A percentile compares a stretch with the other conserved stretches of the same genome.
phyloP scores from a whole-genome alignment of 352 stramenopile genomes.

The Plasmopara viticola region DNA sequence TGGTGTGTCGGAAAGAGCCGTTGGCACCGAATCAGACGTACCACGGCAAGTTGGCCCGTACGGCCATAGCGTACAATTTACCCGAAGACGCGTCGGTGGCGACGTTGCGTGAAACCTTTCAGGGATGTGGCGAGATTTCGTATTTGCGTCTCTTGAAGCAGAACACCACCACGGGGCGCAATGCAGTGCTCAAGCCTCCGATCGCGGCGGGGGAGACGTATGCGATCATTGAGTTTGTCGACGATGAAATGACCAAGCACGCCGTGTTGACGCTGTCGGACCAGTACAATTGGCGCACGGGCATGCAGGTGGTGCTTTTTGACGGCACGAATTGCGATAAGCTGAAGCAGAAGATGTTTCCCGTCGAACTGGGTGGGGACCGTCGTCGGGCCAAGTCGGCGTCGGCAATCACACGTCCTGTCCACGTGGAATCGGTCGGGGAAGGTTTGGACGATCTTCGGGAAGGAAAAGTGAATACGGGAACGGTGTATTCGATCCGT shows the following conservation, averaged over 20 bases:
- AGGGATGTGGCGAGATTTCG: conserved; percentile 75
- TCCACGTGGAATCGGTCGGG: conserved; percentile 78
- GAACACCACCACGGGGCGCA: conserved; percentile 81
- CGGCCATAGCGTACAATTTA: conserved; percentile 83
- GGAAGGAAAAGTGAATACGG: conserved; percentile 84
- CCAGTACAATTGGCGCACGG: conserved; percentile 83
- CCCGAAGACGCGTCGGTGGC: conserved; percentile 81
- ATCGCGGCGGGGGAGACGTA: conserved; percentile 84
- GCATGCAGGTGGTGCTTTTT: conserved; percentile 86
- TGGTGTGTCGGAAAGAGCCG: conserved; percentile 84
- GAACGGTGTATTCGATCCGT: conserved; percentile 83
- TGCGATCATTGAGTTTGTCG: conserved; percentile 85
- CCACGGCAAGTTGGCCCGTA: conserved; percentile 78
- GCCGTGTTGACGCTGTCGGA: conserved; percentile 81
- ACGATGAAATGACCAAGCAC: conserved; percentile 87
- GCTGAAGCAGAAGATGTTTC: conserved; percentile 88
- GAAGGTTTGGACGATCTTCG: conserved; percentile 80
- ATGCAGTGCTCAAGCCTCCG: conserved; percentile 82
- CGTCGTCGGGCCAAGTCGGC: conserved; percentile 77
- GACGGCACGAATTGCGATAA: conserved; percentile 85
- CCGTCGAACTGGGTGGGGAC: conserved; percentile 61
- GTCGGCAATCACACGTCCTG: conserved; percentile 53
- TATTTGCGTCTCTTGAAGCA: conserved; percentile 87
- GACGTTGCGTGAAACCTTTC: conserved; percentile 79
- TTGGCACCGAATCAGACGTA: conserved; percentile 77